Conservation (phyloP, 371 early-diverging fungal species). For the Apophysomyces elegans region DNA sequence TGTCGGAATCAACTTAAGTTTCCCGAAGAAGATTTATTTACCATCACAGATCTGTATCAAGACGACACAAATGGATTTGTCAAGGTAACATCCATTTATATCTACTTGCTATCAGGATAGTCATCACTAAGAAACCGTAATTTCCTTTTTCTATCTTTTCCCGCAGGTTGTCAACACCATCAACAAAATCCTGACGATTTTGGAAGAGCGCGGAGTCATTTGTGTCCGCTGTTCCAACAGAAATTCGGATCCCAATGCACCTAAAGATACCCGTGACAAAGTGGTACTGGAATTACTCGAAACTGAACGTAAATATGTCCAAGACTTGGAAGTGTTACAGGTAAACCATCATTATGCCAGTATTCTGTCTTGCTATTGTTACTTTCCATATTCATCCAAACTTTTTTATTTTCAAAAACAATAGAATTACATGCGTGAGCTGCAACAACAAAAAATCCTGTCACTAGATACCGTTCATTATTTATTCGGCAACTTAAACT, state of each 20-base stretch:
- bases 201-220: conserved; percentile 72
- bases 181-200: conserved; percentile 63
- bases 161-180: conserved; percentile 68
- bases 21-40: conserved; percentile 79
- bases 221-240: conserved; percentile 51
- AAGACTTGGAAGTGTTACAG: conserved; percentile 87
- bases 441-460: conserved; percentile 60
- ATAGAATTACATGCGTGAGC: conserved; percentile 60
- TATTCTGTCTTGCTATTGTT: conserved; percentile 7
- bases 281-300: conserved; percentile 89
- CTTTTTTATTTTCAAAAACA: not conserved
- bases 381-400: not conserved
- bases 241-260: conserved; percentile 57
- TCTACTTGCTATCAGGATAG: not conserved
- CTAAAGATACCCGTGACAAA: conserved; percentile 83
- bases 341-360: conserved; percentile 28
- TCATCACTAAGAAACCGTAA: not conserved
- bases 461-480: conserved; percentile 76
- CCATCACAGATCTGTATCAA: conserved; percentile 85
- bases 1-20: conserved; percentile 72
- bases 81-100: conserved; percentile 65
- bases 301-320: conserved; percentile 93
- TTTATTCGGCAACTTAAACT: conserved; percentile 91
- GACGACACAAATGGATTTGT: conserved; percentile 96
- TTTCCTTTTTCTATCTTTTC: conserved; percentile 11